phyloP scores from a whole-genome alignment of 805 yeast genomes.

The Sugiyamaella chiloensis region DNA sequence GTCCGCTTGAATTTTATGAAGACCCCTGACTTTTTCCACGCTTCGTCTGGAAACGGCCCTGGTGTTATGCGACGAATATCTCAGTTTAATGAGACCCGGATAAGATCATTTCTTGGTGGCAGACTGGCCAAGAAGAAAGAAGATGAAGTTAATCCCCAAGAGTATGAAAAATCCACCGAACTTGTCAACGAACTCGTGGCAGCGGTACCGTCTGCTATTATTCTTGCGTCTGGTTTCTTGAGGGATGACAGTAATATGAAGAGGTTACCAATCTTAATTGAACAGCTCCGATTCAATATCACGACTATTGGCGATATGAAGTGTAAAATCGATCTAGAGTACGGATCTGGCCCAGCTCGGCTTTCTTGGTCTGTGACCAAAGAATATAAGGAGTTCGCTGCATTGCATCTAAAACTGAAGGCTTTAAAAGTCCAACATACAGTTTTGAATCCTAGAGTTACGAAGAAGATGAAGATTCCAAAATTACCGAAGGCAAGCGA shows the following conservation, averaged over 20 bases:
- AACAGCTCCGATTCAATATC: constrained; percentile 66
- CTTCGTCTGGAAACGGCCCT: constrained; percentile 1
- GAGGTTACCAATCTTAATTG: constrained; percentile 78
- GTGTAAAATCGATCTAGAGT: constrained; percentile 74
- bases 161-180: constrained; percentile 31
- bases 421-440: constrained; percentile 45
- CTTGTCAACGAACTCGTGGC: constrained; percentile 48
- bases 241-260: constrained; percentile 59
- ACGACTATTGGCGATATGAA: constrained; percentile 30
- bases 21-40: constrained; percentile 6
- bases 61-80: constrained; percentile 19
- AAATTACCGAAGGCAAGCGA: constrained; percentile 19
- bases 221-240: constrained; percentile 70
- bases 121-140: constrained; percentile 13
- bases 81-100: constrained; percentile 16
- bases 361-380: constrained; percentile 77
- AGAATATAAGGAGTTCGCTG: constrained; percentile 67
- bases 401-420: constrained; percentile 66
- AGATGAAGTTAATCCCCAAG: constrained; percentile 25
- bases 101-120: background rate
- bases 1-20: background rate
- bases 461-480: constrained; percentile 39
- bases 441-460: constrained; percentile 28
- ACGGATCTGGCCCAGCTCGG: constrained; percentile 79
- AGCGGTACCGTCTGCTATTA: constrained; percentile 36